Evolutionary conservation across 331 rosid species (phyloP).

Genomic region (Rosa hybrid): DNA sequence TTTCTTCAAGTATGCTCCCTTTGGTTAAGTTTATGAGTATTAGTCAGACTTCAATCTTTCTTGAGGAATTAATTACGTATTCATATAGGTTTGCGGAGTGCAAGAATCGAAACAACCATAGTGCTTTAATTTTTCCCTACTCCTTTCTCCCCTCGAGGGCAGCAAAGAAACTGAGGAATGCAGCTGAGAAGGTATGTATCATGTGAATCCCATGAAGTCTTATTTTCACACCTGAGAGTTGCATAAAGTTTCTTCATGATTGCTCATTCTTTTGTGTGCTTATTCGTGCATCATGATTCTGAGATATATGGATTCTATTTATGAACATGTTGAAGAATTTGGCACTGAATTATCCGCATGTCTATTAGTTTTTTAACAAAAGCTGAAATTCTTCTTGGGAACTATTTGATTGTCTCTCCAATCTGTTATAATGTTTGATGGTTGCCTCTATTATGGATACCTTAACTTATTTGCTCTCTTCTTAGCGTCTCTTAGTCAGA

Average conservation of each 20-base stretch:
- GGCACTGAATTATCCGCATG: neutral
- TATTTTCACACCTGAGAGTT: neutral
- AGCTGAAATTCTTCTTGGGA: neutral
- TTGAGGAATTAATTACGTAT: constrained; percentile 17
- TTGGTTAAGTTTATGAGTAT: neutral
- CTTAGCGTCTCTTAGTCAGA: neutral
- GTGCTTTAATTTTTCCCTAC: constrained; percentile 67
- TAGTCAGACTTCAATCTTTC: neutral
- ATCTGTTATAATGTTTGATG: neutral
- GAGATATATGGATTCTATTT: neutral
- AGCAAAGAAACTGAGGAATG: constrained; percentile 65
- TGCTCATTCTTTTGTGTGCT: neutral
- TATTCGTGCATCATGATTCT: neutral
- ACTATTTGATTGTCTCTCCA: neutral
- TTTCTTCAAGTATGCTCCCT: neutral
- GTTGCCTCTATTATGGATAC: neutral
- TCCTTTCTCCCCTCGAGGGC: constrained; percentile 85
- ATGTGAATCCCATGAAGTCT: constrained; percentile 19
- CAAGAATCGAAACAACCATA: constrained; percentile 88
- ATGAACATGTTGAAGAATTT: neutral
- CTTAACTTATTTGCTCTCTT: neutral
- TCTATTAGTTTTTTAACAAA: neutral
- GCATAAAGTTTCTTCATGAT: neutral
- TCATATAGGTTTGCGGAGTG: constrained; percentile 92
- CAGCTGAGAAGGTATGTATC: constrained; percentile 69